A percentile compares a stretch with the other conserved stretches of the same genome.
phyloP scores from a whole-genome alignment of 352 stramenopile genomes.

The Phytophthora capsici region DNA sequence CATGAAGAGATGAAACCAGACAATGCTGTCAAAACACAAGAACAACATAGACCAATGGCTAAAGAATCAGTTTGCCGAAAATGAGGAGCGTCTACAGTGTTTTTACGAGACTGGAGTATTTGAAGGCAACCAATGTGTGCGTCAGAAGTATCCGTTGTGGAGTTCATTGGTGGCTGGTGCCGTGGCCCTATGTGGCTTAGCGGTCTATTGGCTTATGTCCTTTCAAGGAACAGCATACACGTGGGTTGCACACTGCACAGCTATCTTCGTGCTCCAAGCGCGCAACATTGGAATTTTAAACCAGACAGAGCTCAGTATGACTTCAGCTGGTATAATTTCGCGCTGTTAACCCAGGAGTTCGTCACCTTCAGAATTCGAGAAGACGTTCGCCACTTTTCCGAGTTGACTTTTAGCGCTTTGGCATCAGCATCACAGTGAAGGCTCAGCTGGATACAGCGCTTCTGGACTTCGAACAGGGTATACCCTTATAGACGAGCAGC shows the following conservation, averaged over 20 bases:
- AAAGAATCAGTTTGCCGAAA: conserved; percentile 72
- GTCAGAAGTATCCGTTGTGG: conserved; percentile 39
- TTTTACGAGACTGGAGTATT: conserved; percentile 73
- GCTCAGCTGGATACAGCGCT: conserved; percentile 60
- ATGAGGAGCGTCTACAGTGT: conserved; percentile 65
- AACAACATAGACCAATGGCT: conserved; percentile 64
- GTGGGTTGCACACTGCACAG: conserved; percentile 52
- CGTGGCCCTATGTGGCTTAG: conserved; percentile 37
- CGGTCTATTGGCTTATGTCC: conserved; percentile 36
- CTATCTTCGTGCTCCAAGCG: conserved; percentile 55
- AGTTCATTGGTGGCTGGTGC: conserved; percentile 36
- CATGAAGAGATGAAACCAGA: conserved; percentile 59
- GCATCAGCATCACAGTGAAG: conserved; percentile 50
- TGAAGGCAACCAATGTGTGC: conserved; percentile 47
- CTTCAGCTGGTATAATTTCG: conserved; percentile 12
- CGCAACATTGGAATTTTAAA: conserved; percentile 53
- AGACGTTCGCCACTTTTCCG: conserved; percentile 49
- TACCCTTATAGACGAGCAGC: conserved; percentile 40
- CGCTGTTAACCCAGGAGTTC: background rate
- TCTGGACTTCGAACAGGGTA: conserved; percentile 46
- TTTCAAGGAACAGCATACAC: conserved; percentile 40
- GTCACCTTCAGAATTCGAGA: conserved; percentile 1
- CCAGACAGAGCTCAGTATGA: background rate
- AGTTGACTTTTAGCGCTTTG: conserved; percentile 40
- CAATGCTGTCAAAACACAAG: conserved; percentile 48